phyloP scores from a whole-genome alignment of 2,329 filamentous ascomycete species.

The Myriosclerotinia scirpicola region DNA sequence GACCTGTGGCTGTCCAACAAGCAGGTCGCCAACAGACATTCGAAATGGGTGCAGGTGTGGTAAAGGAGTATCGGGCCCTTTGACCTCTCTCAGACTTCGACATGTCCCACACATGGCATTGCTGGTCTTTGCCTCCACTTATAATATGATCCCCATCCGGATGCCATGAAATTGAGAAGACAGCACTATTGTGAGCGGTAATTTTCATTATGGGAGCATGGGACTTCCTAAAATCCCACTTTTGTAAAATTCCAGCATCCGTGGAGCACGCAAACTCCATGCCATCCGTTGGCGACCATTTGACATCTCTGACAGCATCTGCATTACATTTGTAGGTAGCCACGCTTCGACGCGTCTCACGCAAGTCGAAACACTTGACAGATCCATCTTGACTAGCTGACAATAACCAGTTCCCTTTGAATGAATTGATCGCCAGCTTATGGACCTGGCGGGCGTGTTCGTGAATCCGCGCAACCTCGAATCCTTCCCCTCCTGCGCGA shows the following conservation, averaged over 20 bases:
- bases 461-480: slow-evolving; percentile 56
- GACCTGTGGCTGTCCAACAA: slow-evolving; percentile 63
- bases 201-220: slow-evolving; percentile 56
- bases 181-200: slow-evolving; percentile 60
- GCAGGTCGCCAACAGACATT: slow-evolving; percentile 63
- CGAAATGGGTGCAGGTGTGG: slow-evolving; percentile 59
- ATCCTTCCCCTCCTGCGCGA: slow-evolving; percentile 46
- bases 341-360: slow-evolving; percentile 50
- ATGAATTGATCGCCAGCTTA: slow-evolving; percentile 62
- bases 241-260: slow-evolving; percentile 60
- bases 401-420: slow-evolving; percentile 56
- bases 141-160: slow-evolving; percentile 65
- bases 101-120: slow-evolving; percentile 66
- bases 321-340: slow-evolving; percentile 51
- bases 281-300: slow-evolving; percentile 63
- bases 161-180: slow-evolving; percentile 64
- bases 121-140: slow-evolving; percentile 61
- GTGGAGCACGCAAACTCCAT: slow-evolving; percentile 64
- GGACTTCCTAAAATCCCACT: slow-evolving; percentile 62
- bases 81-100: slow-evolving; percentile 60
- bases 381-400: slow-evolving; percentile 65
- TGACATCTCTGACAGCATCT: slow-evolving; percentile 61
- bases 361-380: slow-evolving; percentile 61
- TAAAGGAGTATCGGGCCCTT: slow-evolving; percentile 62
- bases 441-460: slow-evolving; percentile 66